These are phyloP conservation scores for Fomitopsis serialis DNA, from an alignment of 768 basidiomycete genomes.

Conservation along the genomic window DNA sequence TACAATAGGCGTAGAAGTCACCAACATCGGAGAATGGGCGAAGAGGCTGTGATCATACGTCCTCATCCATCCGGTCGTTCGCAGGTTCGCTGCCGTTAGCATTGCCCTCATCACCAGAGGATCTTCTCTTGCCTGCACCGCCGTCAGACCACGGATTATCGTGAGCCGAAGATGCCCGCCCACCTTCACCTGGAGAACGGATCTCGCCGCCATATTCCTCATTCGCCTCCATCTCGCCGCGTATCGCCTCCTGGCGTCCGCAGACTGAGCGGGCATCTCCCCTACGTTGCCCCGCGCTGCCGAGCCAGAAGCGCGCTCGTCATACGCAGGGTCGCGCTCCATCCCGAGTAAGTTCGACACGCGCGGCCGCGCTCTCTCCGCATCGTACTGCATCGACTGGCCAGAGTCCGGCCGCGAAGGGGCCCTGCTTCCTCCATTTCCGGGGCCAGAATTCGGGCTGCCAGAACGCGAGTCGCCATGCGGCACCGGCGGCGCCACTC, in stretches of 20 bases:
- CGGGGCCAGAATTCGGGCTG: conserved; percentile 16
- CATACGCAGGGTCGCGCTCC: conserved; percentile 13
- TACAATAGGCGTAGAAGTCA: conserved; percentile 1
- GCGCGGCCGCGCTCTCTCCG: conserved; percentile 12
- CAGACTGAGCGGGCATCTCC: conserved; percentile 11
- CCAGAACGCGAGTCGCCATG: conserved; percentile 19
- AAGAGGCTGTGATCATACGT: conserved; percentile 3
- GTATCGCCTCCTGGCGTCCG: conserved; percentile 44
- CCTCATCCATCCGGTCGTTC: conserved; percentile 17
- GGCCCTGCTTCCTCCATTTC: conserved; percentile 15
- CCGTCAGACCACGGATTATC: neutral
- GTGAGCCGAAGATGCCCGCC: neutral
- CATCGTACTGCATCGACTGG: conserved; percentile 14
- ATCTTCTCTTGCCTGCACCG: neutral
- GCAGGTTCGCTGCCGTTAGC: neutral
- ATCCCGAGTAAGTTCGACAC: conserved; percentile 16
- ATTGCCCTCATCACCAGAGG: neutral
- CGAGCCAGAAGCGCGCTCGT: conserved; percentile 15
- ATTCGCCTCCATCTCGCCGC: conserved; percentile 62
- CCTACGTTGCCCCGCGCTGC: conserved; percentile 10
- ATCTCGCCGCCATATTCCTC: conserved; percentile 31
- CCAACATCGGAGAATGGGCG: neutral
- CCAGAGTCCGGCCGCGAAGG: conserved; percentile 17
- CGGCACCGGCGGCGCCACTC: conserved; percentile 2
- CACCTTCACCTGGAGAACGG: conserved; percentile 15